These are phyloP conservation scores for Oryza australiensis DNA, from an alignment of 176 grass and related monocot genomes.

Conservation along the genomic window DNA sequence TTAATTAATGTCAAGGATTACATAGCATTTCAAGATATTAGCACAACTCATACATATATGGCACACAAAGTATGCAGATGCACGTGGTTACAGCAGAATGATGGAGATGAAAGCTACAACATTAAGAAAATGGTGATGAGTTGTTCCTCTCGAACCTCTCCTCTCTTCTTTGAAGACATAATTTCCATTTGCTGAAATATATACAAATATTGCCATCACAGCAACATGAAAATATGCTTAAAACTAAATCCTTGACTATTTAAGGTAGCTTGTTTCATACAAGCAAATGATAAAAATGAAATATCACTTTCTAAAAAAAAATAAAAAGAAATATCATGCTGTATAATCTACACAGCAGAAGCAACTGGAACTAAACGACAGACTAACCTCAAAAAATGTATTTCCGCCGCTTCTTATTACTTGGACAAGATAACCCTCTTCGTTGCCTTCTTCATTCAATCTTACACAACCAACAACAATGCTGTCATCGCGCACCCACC, in stretches of 20 bases:
- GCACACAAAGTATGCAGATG: background rate
- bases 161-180: conserved; percentile 11
- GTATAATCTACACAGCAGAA: conserved; percentile 16
- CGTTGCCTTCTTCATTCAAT: conserved; percentile 73
- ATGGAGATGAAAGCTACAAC: background rate
- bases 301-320: too few species aligned
- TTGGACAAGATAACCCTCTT: conserved; percentile 83
- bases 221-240: background rate
- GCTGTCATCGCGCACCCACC: conserved; percentile 78
- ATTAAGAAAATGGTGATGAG: background rate
- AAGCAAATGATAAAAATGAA: background rate
- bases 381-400: conserved; percentile 78
- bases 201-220: background rate
- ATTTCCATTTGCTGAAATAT: conserved; percentile 22
- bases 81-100: background rate
- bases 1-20: background rate
- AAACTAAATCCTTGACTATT: conserved; percentile 3
- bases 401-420: conserved; percentile 61
- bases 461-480: conserved; percentile 74
- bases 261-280: background rate
- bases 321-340: background rate
- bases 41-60: background rate
- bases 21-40: background rate
- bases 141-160: background rate
- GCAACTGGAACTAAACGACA: conserved; percentile 6